These are phyloP conservation scores for Zea luxurians DNA, from an alignment of 176 grass and related monocot species.

Conservation along the genomic window DNA sequence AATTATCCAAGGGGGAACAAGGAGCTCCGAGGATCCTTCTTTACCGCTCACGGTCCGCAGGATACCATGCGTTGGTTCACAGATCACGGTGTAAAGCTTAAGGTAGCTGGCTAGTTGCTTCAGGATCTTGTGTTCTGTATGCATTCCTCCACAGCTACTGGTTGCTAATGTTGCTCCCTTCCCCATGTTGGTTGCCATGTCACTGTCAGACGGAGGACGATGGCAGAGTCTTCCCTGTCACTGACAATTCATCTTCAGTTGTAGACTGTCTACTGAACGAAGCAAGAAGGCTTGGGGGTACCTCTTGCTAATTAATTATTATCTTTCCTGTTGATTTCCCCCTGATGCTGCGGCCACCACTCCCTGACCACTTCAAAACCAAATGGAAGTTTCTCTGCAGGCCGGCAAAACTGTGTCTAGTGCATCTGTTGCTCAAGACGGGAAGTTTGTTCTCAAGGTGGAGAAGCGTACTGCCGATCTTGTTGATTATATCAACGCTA, in stretches of 20 bases:
- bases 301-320: conserved; percentile 11
- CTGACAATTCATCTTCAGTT: conserved; percentile 69
- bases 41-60: conserved; percentile 64
- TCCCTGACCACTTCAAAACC: conserved; percentile 31
- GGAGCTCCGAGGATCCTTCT: conserved; percentile 84
- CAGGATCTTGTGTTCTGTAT: conserved; percentile 7
- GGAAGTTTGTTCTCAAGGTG: conserved; percentile 69
- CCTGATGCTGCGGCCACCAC: background rate
- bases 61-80: conserved; percentile 88
- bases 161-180: background rate
- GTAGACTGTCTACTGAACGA: conserved; percentile 90
- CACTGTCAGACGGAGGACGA: conserved; percentile 74
- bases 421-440: conserved; percentile 48
- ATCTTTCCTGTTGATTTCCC: background rate
- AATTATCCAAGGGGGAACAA: conserved; percentile 91
- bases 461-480: conserved; percentile 72
- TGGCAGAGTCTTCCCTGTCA: conserved; percentile 89
- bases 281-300: conserved; percentile 77
- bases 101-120: conserved; percentile 55
- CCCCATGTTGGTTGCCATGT: background rate
- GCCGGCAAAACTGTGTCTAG: conserved; percentile 70
- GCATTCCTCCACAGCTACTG: background rate
- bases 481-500: conserved; percentile 62
- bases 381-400: conserved; percentile 80
- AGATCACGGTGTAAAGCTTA: conserved; percentile 80